phyloP scores from a whole-genome alignment of 208 protist genomes.

The Leptomonas seymouri region DNA sequence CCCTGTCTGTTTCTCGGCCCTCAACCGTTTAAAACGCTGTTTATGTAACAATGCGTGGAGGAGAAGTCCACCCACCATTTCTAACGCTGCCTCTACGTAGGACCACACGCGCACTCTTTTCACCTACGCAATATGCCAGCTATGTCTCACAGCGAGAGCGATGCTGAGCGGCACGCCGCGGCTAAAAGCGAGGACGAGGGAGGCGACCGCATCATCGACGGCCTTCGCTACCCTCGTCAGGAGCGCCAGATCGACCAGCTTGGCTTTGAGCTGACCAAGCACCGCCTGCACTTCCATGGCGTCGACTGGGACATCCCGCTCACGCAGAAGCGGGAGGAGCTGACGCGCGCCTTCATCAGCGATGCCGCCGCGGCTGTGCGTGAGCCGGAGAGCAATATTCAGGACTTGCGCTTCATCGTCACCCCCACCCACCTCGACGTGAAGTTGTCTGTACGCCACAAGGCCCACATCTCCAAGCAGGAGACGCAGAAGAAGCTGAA shows the following conservation, averaged over 20 bases:
- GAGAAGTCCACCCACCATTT: no score
- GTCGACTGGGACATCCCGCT: constrained; percentile 71
- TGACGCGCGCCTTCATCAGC: constrained; percentile 54
- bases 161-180: constrained; percentile 18
- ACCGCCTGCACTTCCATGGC: constrained; percentile 70
- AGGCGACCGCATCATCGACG: constrained; percentile 62
- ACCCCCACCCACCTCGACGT: constrained; percentile 43
- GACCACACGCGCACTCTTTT: background rate
- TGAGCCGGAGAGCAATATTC: constrained; percentile 55
- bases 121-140: constrained; percentile 10
- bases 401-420: constrained; percentile 64
- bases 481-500: constrained; percentile 59
- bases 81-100: background rate
- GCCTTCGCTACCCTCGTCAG: constrained; percentile 55
- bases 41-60: no score
- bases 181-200: constrained; percentile 38
- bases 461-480: constrained; percentile 36
- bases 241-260: constrained; percentile 65
- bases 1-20: no score
- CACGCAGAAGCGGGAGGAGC: constrained; percentile 51
- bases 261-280: constrained; percentile 68
- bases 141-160: constrained; percentile 10
- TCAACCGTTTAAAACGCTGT: no score
- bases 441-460: constrained; percentile 69
- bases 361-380: constrained; percentile 50